These are phyloP conservation scores for Chaetomium strumarium DNA, from an alignment of 2,329 filamentous ascomycete species.

Conservation along the genomic window DNA sequence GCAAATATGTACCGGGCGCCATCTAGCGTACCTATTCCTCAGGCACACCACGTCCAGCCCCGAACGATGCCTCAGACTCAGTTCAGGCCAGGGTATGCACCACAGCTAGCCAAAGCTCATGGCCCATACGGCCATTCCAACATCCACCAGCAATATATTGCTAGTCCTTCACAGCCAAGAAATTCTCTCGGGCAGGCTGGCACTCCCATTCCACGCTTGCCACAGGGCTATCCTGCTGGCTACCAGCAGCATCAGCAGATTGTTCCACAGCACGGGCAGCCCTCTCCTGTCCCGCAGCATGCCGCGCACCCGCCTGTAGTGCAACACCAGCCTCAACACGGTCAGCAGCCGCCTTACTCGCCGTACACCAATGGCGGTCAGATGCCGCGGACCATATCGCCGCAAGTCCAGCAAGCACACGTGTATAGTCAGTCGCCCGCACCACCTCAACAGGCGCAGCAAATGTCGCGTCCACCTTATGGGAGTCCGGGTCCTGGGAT, in stretches of 20 bases:
- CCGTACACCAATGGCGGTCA: slow-evolving; percentile 41
- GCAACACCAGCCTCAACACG: slow-evolving; percentile 23
- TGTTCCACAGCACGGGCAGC: slow-evolving; percentile 29
- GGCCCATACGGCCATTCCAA: slow-evolving; percentile 47
- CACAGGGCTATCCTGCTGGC: slow-evolving; percentile 24
- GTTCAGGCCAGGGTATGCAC: slow-evolving; percentile 47
- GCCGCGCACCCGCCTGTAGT: slow-evolving; percentile 19
- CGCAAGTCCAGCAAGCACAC: slow-evolving; percentile 35
- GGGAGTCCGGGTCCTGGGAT: slow-evolving; percentile 26
- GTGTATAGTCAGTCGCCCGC: slow-evolving; percentile 37
- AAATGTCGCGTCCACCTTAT: slow-evolving; percentile 25
- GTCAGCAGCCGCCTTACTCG: slow-evolving; percentile 31
- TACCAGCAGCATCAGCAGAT: slow-evolving; percentile 25
- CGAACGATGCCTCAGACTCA: slow-evolving; percentile 33
- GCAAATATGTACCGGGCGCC: slow-evolving; percentile 34
- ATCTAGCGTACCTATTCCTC: slow-evolving; percentile 33
- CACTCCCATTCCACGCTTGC: slow-evolving; percentile 39
- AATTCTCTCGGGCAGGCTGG: slow-evolving; percentile 36
- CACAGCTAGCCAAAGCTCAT: slow-evolving; percentile 47
- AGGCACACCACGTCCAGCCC: slow-evolving; percentile 35
- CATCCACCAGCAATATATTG: slow-evolving; percentile 41
- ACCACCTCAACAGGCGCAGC: slow-evolving; percentile 27
- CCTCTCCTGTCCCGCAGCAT: slow-evolving; percentile 29
- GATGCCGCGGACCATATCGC: slow-evolving; percentile 40
- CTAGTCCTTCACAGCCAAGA: slow-evolving; percentile 39